A percentile compares a stretch with the other conserved stretches of the same genome.
Conservation (phyloP, 2,329 filamentous ascomycete species). For the Colletotrichum zoysiae region DNA sequence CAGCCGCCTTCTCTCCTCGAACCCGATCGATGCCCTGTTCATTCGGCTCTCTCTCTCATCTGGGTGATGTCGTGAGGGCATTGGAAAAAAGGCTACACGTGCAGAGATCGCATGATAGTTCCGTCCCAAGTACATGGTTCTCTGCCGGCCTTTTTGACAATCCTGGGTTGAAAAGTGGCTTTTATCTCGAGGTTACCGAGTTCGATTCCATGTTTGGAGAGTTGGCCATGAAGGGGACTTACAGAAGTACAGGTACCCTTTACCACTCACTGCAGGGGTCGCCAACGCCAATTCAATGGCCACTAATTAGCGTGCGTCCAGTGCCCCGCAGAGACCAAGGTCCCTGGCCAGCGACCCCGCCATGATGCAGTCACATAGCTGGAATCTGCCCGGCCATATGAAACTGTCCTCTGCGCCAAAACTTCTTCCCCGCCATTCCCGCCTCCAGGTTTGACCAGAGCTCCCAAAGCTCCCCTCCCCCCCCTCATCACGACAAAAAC, state of each 20-base stretch:
- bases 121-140: background rate
- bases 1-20: background rate
- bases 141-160: background rate
- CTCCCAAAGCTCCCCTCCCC: constrained; percentile 30
- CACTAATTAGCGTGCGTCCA: background rate
- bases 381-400: constrained; percentile 29
- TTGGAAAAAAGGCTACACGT: background rate
- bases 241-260: background rate
- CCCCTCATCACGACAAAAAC: constrained; percentile 34
- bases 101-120: background rate
- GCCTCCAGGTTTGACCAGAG: constrained; percentile 39
- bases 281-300: background rate
- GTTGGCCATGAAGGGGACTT: background rate
- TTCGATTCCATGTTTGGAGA: background rate
- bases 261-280: background rate
- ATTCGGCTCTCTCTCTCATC: background rate
- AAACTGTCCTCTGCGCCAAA: constrained; percentile 42
- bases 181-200: background rate
- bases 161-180: background rate
- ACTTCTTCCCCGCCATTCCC: constrained; percentile 40
- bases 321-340: constrained; percentile 18
- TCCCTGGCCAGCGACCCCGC: constrained; percentile 32
- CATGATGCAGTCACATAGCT: constrained; percentile 33
- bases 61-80: background rate
- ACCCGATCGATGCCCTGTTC: background rate